Base-by-base conservation (phyloP, 2,329 filamentous ascomycete species). In the Orbilia javanica region DNA sequence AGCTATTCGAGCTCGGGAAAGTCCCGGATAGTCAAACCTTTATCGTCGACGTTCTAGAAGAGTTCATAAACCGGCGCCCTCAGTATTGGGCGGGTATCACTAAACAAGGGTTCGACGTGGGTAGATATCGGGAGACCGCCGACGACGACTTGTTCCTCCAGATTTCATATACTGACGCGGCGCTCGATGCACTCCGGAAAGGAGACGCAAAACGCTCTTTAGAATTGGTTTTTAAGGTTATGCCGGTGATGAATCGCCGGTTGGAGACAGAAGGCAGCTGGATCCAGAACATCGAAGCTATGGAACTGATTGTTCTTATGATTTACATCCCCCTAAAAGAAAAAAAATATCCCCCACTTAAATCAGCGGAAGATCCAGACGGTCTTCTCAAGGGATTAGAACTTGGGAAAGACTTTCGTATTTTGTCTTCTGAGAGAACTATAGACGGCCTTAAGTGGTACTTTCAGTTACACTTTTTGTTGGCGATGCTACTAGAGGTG, bases 121-220 rank as follows among this genome's bases (percentile, higher is more conserved):
- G 27, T 2, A 6, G 4, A n/a, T 74, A 74, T 27, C 39, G 20
- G 29, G 36, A 42, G 18, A 52, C 63, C 3, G 42, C 55, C 18
- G 63, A 66, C 1, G 52, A 74, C 31, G 53, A 68, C 8, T 42
- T 73, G 25, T 74, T 74, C 29, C 22, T 74, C 4, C 70, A 68
- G 20, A 7, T n/a, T 2, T 74, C 70, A 2, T 74, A 52, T 29
- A 67, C 27, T 1, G 22, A 62, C 18, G 39, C 44, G 3, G 13
- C 42, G 2, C 13, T 74, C 10, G 44, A 74, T 25, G 52, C 63
- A 4, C 8, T 55, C 1, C 31, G 25, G 10, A 68, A 52, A 36
- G 53, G 52, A 2, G 63, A 74, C 22, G 2, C 29, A 2, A 42
- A 52, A 42, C 63, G 62, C n/a, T 63, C 70, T 0, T 11, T 20